Evolutionary conservation across 2,329 filamentous ascomycete species (phyloP), one percentile per base, ranked within the genome.

Genomic region (Ophiostoma sp.): DNA sequence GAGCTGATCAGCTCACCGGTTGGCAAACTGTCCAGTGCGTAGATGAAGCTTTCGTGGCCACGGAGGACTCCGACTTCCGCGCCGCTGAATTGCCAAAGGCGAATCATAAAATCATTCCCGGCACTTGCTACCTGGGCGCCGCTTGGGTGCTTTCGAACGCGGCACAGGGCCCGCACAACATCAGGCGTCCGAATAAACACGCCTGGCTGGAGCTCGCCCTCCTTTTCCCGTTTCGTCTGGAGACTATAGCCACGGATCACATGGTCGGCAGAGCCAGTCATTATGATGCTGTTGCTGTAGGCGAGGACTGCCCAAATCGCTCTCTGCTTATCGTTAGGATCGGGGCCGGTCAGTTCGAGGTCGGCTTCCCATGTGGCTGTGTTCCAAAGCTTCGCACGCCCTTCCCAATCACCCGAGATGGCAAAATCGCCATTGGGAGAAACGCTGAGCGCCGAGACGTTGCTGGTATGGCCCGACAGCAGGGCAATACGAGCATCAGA

Each of bases 1-100:
- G 94, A 90, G 81, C 95, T 98, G 68, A 97, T 92, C 39, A 99
- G 85, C 79, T 98, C 94, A 6, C 95, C 95, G 0, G 92, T 91
- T 0, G 95, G 93, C 11, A 97, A 84, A 28, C 88, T 87, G 1
- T 92, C 87, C 17, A 99, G 84, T 7, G 93, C 92, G 82, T 99
- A 99, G 73, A 99, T 96, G 80, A 97, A 99, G 79, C 92, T 97
- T 73, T 97, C 94, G 78, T 99, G 97, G 0, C 95, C 96, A 74
- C 91, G 88, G 2, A 99, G 85, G 80, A 95, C 91, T 11, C 88
- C 91, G 12, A 97, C 85, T 74, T 93, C 88, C 69, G 91, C 86
- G 0, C 96, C 96, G 71, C 92, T 89, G 33, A 97, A 80, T 48
- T 91, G 96, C 92, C 95, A 99, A 4, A 98, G 82, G 63, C 95